Evolutionary conservation across 176 grass and related monocot genomes (phyloP), one percentile per base, ranked within the genome.

Genomic region (Oryza rufipogon): DNA sequence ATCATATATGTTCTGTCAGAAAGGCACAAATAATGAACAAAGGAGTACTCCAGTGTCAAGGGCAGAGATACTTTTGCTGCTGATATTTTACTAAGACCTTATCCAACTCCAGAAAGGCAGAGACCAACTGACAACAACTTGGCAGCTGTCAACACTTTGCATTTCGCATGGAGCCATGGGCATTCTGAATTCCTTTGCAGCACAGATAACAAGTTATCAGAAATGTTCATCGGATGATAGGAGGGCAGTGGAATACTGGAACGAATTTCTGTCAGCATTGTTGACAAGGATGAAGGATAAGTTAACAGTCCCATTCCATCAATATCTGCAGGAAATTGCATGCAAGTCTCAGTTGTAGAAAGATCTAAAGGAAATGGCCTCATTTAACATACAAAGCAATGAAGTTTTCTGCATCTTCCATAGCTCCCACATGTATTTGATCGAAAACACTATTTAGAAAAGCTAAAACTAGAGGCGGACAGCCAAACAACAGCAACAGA

Each of bases 1-100:
- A 81, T 76, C 73, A 76, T 69, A 52, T 56, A 7, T 56, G 15
- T 68, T 33, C 46, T 76, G 47, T 52, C 47, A 69, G 34, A 67
- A 64, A 54, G 45, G 48, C 38, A 47, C 33, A 68, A 42, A 76
- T 9, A 25, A 68, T 42, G 14, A 73, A 46, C 36, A 32, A 11
- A 64, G n/a, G 44, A 73, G 10, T 47, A 26, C 26, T 26, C 26
- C 2, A 2, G 20, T 81, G 34, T 28, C 20, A 81, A 58, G 41
- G 11, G 56, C 9, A 30, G 45, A 56, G 6, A 68, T 16, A 16
- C 19, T 49, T 6, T 28, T 28, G 32, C 11, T 68, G 4, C 20
- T 6, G 51, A 51, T 67, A 36, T 56, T 20, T 42, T 75, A 52
- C 25, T 54, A 75, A 75, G 2, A 30, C 32, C 46, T n/a, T 42